Conservation (phyloP, 306 rosid genomes). For the Parietaria judaica region DNA sequence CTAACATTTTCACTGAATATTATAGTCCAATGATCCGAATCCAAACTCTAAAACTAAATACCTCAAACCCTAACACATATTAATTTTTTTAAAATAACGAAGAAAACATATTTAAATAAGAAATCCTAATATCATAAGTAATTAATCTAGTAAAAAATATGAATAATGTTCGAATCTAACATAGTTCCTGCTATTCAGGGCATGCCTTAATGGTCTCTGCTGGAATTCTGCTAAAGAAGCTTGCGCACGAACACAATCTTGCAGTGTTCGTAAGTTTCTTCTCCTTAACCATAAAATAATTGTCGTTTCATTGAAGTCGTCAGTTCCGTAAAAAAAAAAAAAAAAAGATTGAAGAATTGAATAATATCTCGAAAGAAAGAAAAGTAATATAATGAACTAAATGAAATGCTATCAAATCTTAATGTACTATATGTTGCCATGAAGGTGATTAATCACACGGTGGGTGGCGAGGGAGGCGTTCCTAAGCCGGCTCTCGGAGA, state of each 20-base stretch:
- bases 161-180: neutral
- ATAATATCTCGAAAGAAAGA: no score
- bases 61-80: no score
- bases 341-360: neutral
- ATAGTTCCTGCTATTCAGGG: constrained; percentile 32
- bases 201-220: constrained; percentile 79
- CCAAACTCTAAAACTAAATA: no score
- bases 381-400: no score
- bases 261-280: constrained; percentile 56
- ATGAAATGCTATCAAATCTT: no score
- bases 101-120: no score
- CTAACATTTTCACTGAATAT: no score
- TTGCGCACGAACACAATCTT: constrained; percentile 73
- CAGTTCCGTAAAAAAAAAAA: constrained; percentile 1
- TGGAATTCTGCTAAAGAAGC: constrained; percentile 67
- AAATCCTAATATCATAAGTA: no score
- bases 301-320: neutral
- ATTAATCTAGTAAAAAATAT: no score
- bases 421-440: constrained; percentile 10
- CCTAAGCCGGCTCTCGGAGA: constrained; percentile 92
- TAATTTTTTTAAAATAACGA: no score
- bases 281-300: neutral
- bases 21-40: no score
- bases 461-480: constrained; percentile 71
- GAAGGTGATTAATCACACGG: constrained; percentile 89